Percentiles rank a stretch among this genome's conserved stretches.
These are phyloP conservation scores for Acorus gramineus DNA, from an alignment of 106 monocot genomes.

Conservation along the genomic window DNA sequence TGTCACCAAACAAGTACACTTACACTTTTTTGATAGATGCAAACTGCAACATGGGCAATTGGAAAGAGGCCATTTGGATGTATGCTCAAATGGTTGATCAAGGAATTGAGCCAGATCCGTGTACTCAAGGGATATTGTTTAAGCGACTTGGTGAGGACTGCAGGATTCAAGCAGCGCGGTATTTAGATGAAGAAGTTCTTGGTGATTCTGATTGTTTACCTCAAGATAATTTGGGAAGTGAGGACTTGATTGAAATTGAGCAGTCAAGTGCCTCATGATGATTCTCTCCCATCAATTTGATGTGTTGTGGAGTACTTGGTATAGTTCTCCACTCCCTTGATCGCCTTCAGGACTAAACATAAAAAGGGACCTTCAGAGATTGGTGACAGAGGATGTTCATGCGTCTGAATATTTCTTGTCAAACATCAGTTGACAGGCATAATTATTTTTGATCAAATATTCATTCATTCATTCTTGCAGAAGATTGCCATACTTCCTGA, in stretches of 20 bases:
- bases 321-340: too few relatives aligned
- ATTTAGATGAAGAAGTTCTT: constrained; percentile 45
- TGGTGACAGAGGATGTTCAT: too few relatives aligned
- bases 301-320: too few relatives aligned
- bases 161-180: constrained; percentile 23
- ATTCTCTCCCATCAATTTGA: too few relatives aligned
- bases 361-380: too few relatives aligned
- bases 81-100: constrained; percentile 63
- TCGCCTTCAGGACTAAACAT: too few relatives aligned
- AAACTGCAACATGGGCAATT: constrained; percentile 50
- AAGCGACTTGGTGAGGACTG: constrained; percentile 44
- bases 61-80: constrained; percentile 61
- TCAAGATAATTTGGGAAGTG: background rate
- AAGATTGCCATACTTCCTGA: constrained; percentile 10
- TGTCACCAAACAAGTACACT: constrained; percentile 72
- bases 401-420: too few relatives aligned
- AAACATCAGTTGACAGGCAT: too few relatives aligned
- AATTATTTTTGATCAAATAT: too few relatives aligned
- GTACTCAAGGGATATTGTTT: constrained; percentile 41
- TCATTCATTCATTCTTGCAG: background rate
- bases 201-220: constrained; percentile 11
- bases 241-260: background rate
- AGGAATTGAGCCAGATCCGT: constrained; percentile 56
- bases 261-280: background rate
- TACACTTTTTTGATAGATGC: constrained; percentile 70